Evolutionary conservation across 257 asterid species (phyloP).

Genomic region (Nemophila menziesii): DNA sequence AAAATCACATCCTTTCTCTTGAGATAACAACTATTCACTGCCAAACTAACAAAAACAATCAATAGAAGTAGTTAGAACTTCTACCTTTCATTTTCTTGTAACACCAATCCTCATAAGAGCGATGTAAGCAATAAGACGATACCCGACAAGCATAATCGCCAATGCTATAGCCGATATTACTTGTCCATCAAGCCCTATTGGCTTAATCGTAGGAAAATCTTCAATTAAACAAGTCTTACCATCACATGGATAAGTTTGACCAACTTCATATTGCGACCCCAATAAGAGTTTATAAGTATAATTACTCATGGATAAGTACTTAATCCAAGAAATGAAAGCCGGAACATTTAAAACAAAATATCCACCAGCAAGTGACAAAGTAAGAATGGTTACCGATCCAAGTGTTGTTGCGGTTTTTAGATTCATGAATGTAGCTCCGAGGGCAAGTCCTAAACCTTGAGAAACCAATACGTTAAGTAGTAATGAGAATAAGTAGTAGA

Average conservation of each 20-base stretch:
- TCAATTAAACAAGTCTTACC: slow-evolving; percentile 30
- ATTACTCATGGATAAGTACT: slow-evolving; percentile 47
- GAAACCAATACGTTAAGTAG: slow-evolving; percentile 38
- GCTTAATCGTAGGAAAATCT: slow-evolving; percentile 42
- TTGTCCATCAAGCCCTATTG: slow-evolving; percentile 39
- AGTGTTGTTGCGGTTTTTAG: slow-evolving; percentile 39
- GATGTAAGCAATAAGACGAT: slow-evolving; percentile 54
- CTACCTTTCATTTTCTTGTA: slow-evolving; percentile 30
- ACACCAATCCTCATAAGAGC: slow-evolving; percentile 75
- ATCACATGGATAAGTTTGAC: slow-evolving; percentile 24
- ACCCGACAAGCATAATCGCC: slow-evolving; percentile 52
- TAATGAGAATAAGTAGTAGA: slow-evolving; percentile 34
- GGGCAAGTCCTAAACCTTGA: slow-evolving; percentile 69
- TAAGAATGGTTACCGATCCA: slow-evolving; percentile 50
- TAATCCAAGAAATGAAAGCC: slow-evolving; percentile 45
- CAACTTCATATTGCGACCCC: slow-evolving; percentile 32
- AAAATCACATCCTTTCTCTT: neutral
- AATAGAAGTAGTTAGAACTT: no score
- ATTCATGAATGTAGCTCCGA: slow-evolving; percentile 67
- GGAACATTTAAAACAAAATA: slow-evolving; percentile 60
- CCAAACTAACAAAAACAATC: no score
- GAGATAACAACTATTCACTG: no score
- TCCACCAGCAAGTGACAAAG: slow-evolving; percentile 53
- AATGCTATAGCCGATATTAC: slow-evolving; percentile 23
- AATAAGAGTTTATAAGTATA: slow-evolving; percentile 51